Evolutionary conservation across 306 rosid species (phyloP).

Genomic region (Ceratonia siliqua): DNA sequence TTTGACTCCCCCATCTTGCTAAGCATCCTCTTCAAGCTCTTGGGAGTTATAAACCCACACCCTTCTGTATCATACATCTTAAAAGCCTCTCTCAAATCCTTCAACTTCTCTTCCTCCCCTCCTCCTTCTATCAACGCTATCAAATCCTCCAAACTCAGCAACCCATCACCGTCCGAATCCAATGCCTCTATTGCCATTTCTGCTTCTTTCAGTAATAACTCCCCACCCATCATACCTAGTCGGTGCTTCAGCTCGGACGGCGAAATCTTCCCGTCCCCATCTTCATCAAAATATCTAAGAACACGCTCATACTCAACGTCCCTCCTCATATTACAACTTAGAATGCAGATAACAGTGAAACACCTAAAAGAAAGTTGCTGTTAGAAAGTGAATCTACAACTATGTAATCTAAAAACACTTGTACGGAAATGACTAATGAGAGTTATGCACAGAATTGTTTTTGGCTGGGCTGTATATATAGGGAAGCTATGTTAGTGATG

Average conservation of each 20-base stretch:
- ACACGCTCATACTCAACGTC: slow-evolving; percentile 50
- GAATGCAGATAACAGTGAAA: neutral
- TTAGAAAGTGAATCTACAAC: neutral
- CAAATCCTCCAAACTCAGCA: slow-evolving; percentile 63
- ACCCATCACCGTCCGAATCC: slow-evolving; percentile 86
- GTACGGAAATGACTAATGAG: too few relatives aligned
- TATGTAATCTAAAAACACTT: too few relatives aligned
- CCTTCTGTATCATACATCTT: slow-evolving; percentile 59
- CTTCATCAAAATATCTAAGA: slow-evolving; percentile 67
- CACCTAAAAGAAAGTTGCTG: neutral
- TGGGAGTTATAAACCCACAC: slow-evolving; percentile 73
- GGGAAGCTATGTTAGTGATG: too few relatives aligned
- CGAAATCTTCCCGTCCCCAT: slow-evolving; percentile 84
- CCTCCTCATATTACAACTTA: slow-evolving; percentile 35
- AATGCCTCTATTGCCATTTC: slow-evolving; percentile 56
- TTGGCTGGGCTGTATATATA: neutral
- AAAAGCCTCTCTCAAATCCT: slow-evolving; percentile 73
- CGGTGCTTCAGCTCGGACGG: slow-evolving; percentile 53
- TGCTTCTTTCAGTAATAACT: slow-evolving; percentile 49
- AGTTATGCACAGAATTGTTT: too few relatives aligned
- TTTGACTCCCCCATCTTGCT: slow-evolving; percentile 62
- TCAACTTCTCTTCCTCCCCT: slow-evolving; percentile 63
- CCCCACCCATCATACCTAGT: slow-evolving; percentile 52
- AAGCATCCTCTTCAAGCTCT: slow-evolving; percentile 73
- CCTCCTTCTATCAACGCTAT: slow-evolving; percentile 50